Evolutionary conservation across 139 green algal species (phyloP).

Genomic region (Klebsormidium nitens): DNA sequence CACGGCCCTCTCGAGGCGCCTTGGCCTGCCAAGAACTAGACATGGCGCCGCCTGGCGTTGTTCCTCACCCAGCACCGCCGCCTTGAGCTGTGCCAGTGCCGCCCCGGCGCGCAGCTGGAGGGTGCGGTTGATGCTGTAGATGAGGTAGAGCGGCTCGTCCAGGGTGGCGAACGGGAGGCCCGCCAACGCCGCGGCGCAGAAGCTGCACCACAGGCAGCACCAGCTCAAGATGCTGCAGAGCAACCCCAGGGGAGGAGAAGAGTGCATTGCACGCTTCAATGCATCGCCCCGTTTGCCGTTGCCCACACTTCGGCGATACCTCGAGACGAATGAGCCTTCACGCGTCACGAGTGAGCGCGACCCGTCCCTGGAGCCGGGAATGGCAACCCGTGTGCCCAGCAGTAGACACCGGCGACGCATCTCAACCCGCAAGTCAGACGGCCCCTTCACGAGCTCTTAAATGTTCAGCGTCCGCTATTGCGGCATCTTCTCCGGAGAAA

Average conservation of each 20-base stretch:
- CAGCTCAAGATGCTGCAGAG: not conserved
- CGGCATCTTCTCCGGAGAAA: too few species aligned
- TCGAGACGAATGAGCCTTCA: not conserved
- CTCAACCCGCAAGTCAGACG: too few species aligned
- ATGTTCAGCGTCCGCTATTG: too few species aligned
- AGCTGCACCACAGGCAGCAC: not conserved
- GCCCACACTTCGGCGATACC: not conserved
- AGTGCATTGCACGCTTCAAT: not conserved
- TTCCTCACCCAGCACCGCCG: too few species aligned
- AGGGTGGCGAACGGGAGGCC: slow-evolving; percentile 52
- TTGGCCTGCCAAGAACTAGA: too few species aligned
- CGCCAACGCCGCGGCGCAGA: slow-evolving; percentile 39
- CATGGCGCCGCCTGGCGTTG: too few species aligned
- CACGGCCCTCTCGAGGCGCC: too few species aligned
- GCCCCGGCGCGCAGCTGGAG: slow-evolving; percentile 44
- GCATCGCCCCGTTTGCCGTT: not conserved
- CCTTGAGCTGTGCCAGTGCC: slow-evolving; percentile 25
- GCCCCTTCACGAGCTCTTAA: too few species aligned
- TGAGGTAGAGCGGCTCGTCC: slow-evolving; percentile 62
- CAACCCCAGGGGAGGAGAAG: not conserved
- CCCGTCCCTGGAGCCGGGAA: not conserved
- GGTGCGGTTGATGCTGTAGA: slow-evolving; percentile 54
- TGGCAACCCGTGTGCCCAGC: not conserved
- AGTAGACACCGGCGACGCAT: not conserved
- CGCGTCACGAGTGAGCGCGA: not conserved